Evolutionary conservation across 306 rosid species (phyloP).

Genomic region (Citrullus amarus): DNA sequence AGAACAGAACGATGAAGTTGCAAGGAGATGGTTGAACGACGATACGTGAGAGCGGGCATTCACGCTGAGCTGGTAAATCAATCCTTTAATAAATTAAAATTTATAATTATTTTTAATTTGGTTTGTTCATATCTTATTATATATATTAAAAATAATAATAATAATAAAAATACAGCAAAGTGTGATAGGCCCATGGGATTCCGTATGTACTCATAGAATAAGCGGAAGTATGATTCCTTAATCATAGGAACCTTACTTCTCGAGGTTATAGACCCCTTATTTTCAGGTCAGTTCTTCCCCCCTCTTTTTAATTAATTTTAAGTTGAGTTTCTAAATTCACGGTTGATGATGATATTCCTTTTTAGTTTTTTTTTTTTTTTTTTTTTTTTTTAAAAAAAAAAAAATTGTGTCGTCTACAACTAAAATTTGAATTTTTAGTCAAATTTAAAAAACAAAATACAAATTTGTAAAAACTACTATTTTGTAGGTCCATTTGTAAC

Average conservation of each 20-base stretch:
- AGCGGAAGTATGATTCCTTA: conserved; percentile 62
- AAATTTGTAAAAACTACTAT: too few relatives aligned
- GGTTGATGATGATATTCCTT: too few relatives aligned
- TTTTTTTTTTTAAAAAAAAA: too few relatives aligned
- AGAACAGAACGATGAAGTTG: conserved; percentile 49
- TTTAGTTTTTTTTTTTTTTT: too few relatives aligned
- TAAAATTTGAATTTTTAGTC: too few relatives aligned
- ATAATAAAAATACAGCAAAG: conserved; percentile 21
- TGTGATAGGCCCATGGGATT: conserved; percentile 44
- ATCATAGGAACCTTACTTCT: conserved; percentile 46
- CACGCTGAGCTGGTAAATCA: conserved; percentile 38
- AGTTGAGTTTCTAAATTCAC: too few relatives aligned
- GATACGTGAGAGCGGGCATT: conserved; percentile 43
- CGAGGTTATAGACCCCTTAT: conserved; percentile 47
- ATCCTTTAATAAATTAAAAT: background rate
- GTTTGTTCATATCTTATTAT: too few relatives aligned
- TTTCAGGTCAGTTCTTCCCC: conserved; percentile 25
- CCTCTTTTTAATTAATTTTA: too few relatives aligned
- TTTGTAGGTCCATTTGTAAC: too few relatives aligned
- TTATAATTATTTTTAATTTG: background rate
- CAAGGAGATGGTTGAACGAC: conserved; percentile 47
- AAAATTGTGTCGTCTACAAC: too few relatives aligned
- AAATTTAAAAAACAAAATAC: too few relatives aligned
- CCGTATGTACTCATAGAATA: conserved; percentile 43
- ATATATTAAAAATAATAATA: too few relatives aligned